Conservation (phyloP, 306 rosid species). For the Vigna nakashimae region DNA sequence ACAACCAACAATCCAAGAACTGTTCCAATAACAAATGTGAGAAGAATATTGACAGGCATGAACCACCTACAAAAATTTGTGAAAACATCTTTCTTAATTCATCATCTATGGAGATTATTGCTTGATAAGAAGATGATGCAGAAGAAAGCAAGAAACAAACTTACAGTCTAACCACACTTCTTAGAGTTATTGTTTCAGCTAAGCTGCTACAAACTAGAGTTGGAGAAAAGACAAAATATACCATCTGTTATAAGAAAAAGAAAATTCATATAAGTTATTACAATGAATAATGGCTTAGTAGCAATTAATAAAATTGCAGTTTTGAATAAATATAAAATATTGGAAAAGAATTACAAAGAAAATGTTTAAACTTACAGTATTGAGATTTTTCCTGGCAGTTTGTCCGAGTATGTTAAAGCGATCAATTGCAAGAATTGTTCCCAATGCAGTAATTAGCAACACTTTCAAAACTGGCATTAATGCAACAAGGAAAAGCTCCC, state of each 20-base stretch:
- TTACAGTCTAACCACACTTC: constrained; percentile 46
- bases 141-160: constrained; percentile 32
- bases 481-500: constrained; percentile 53
- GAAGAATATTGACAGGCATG: constrained; percentile 58
- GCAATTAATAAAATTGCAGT: background rate
- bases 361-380: constrained; percentile 39
- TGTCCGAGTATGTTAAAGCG: constrained; percentile 46
- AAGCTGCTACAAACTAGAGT: constrained; percentile 47
- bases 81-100: background rate
- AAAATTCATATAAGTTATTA: background rate
- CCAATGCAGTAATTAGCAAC: constrained; percentile 48
- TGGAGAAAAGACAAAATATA: constrained; percentile 46
- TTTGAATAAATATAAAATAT: background rate
- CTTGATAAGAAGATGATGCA: background rate
- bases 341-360: background rate
- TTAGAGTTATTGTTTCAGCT: constrained; percentile 48
- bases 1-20: constrained; percentile 52
- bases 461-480: constrained; percentile 55
- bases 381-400: constrained; percentile 47
- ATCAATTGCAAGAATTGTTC: constrained; percentile 46
- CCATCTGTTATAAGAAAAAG: constrained; percentile 36
- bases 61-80: constrained; percentile 51
- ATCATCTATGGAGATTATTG: background rate
- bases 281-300: background rate
- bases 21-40: constrained; percentile 55